Base-by-base conservation (phyloP, 2,329 filamentous ascomycete species). In the Diaporthe helianthi region DNA sequence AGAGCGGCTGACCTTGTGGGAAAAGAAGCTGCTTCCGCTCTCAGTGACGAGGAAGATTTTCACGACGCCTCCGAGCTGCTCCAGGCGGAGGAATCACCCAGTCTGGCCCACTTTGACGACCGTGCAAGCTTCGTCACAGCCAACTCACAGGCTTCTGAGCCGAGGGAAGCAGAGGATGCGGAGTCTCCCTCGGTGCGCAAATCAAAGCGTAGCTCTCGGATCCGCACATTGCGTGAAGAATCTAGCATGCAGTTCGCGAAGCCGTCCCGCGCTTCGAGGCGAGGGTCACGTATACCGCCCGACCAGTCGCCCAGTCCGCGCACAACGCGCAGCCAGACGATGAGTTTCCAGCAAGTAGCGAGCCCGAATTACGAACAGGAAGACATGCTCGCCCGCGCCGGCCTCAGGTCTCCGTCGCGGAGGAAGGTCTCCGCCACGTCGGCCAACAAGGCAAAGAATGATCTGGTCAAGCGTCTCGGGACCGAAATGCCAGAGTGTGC, bases 401-500 rank as follows among this genome's bases (percentile, higher is more conserved):
- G 77, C 13, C 68, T 78, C 4, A 73, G 74, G 31, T 79, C 78
- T 6, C 76, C 78, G 65, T 69, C 71, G 51, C 65, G 71, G 36
- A 71, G 78, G 36, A 49, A 72, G 8, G 55, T 44, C 2, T 55
- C 70, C 12, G 65, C 60, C 47, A 67, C 53, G 6, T 53, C 64
- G 5, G 60, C 67, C n/a, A 63, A 51, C 8, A 65, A 74, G 44
- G 22, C 85, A 44, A 87, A 85, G 73, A 71, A 80, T 2, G 82
- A 84, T 61, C 79, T 89, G 15, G 75, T 79, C 44, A 83, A 80
- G 69, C 80, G 80, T 58, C 79, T 87, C 1, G 83, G 83, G 13
- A 80, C 79, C n/a, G 81, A 82, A 15, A 78, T 89, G 49, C 83
- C 84, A 3, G 86, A 89, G 69, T 88, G 82, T 72, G 79, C 85